These are phyloP conservation scores for Aureobasidium pullulans DNA, from an alignment of 2,329 filamentous ascomycete species.

Conservation along the genomic window DNA sequence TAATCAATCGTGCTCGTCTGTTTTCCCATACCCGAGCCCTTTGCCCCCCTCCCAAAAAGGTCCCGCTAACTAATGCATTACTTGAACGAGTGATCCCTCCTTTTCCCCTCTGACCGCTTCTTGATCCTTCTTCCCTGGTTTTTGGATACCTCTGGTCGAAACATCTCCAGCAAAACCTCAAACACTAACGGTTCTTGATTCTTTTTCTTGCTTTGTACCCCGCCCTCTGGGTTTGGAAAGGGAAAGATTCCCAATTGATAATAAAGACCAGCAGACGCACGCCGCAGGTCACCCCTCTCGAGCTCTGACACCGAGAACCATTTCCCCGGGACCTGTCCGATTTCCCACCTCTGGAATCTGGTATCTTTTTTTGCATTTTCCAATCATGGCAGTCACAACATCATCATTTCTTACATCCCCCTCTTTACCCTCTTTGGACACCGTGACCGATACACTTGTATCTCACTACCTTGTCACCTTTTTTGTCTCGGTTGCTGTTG, in stretches of 20 bases:
- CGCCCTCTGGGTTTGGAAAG: background rate
- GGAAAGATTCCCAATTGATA: background rate
- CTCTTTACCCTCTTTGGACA: background rate
- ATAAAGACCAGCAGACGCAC: background rate
- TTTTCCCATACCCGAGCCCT: background rate
- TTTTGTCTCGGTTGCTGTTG: background rate
- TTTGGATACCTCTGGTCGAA: background rate
- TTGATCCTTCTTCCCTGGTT: background rate
- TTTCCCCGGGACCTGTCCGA: background rate
- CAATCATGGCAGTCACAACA: background rate
- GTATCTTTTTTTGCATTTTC: background rate
- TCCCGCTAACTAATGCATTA: constrained; percentile 3
- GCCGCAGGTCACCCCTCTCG: background rate
- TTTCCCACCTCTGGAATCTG: background rate
- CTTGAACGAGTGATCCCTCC: background rate
- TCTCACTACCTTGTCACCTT: background rate
- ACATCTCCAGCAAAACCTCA: no score
- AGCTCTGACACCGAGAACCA: constrained; percentile 1
- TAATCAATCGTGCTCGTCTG: background rate
- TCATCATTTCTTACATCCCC: background rate
- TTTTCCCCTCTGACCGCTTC: background rate
- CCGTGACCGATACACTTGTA: background rate
- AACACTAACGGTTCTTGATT: no score
- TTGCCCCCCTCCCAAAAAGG: background rate
- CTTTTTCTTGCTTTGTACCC: background rate